phyloP scores from a whole-genome alignment of 805 yeast species.

The Ogataea allantospora region DNA sequence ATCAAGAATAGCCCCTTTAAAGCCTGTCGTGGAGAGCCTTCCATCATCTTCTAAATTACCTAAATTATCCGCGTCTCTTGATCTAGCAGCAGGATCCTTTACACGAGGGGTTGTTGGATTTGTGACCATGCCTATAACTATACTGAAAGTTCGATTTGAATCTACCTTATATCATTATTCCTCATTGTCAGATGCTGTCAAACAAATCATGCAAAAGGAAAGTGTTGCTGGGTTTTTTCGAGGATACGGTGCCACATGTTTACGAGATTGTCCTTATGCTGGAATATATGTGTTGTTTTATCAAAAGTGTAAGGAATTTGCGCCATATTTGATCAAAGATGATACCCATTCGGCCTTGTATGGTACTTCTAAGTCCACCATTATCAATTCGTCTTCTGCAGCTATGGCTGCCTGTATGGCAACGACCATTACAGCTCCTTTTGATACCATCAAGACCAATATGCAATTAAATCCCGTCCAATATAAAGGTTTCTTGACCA shows the following conservation, averaged over 20 bases:
- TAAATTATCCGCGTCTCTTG: conserved; percentile 63
- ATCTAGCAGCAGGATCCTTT: conserved; percentile 71
- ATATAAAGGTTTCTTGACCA: conserved; percentile 41
- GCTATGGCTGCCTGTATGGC: conserved; percentile 73
- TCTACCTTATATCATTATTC: conserved; percentile 71
- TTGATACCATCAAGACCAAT: conserved; percentile 89
- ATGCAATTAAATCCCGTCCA: conserved; percentile 68
- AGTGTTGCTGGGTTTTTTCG: conserved; percentile 72
- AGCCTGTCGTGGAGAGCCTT: conserved; percentile 7
- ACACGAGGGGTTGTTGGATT: conserved; percentile 82
- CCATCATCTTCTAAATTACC: conserved; percentile 55
- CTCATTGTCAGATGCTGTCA: conserved; percentile 59
- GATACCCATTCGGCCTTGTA: conserved; percentile 6
- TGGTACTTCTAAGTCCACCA: conserved; percentile 36
- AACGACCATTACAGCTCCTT: conserved; percentile 88
- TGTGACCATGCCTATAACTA: conserved; percentile 91
- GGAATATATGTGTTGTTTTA: conserved; percentile 86
- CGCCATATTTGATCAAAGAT: conserved; percentile 41
- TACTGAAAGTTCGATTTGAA: conserved; percentile 85
- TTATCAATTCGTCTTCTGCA: conserved; percentile 75
- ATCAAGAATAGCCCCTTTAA: conserved; percentile 41
- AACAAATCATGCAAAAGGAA: conserved; percentile 50
- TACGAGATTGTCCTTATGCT: conserved; percentile 95
- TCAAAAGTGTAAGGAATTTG: conserved; percentile 62
- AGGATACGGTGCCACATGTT: conserved; percentile 84